Evolutionary conservation across 164 flowering plant genomes (phyloP), one percentile per base, ranked within the genome.

Genomic region (Vitis labrusca): DNA sequence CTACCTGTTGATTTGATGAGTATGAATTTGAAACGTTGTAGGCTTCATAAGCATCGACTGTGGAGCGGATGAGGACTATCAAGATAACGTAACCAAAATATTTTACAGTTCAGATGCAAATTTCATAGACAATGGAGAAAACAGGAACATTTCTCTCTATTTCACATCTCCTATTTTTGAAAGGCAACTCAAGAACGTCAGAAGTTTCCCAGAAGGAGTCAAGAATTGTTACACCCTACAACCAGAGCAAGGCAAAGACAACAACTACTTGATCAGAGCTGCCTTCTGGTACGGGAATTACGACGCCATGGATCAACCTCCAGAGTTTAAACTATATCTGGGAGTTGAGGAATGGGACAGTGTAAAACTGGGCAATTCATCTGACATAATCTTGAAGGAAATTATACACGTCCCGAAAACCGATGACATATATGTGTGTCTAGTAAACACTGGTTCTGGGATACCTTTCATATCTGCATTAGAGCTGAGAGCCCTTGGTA

Each of bases 231-330:
- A 70, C 67, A 63, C 66, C 16, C 61, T 70, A 27, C 54, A 57
- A 49, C 73, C 61, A 2, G 47, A 29, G 23, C 52, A 69, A 9
- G 65, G 65, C 32, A 61, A 54, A 56, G 62, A 52, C 72, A 70
- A 61, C 13, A 70, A 50, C 30, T 63, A 70, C 15, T 10, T 70
- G 19, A 62, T 70, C 27, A 53, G 73, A 57, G 52, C 56, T 1
- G 5, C 9, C 50, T 70, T 70, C 61, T 53, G 50, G 48, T 70
- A 70, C 0, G 73, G 73, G 14, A 70, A 70, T 57, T 70, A 70
- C 47, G 73, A 70, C 13, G 61, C 54, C 29, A 55, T 29, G 23
- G 48, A 53, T 55, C 37, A 53, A 47, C 17, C 44, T 6, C 73
- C 73, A 15, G 44, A 23, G 27, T 70, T 70, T 19, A 66, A 70